Percentiles rank a stretch among this genome's conserved stretches.
Evolutionary conservation across 148 eudicot species (phyloP).

Genomic region (Polygonum aviculare): DNA sequence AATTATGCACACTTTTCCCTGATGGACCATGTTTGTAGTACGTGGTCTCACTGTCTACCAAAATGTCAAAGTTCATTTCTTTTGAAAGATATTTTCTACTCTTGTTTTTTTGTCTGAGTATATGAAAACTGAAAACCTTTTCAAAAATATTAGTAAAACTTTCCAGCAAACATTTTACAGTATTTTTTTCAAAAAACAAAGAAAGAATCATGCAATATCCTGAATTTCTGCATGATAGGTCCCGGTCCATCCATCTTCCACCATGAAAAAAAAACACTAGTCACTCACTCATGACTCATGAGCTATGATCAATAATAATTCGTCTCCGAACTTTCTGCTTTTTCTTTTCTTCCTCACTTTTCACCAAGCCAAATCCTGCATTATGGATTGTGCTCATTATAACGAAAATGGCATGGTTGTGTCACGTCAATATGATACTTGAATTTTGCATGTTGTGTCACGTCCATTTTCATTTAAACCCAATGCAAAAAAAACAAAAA

Average conservation of each 20-base stretch:
- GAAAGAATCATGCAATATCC: not conserved
- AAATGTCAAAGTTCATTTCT: not conserved
- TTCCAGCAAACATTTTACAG: no score
- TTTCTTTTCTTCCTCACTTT: not conserved
- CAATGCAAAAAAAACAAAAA: no score
- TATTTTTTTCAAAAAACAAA: not conserved
- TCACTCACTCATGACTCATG: not conserved
- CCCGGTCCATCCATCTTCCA: not conserved
- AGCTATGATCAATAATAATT: not conserved
- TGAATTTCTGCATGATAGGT: not conserved
- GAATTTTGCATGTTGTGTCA: not conserved
- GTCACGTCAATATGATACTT: constrained; percentile 5
- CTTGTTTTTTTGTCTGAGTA: no score
- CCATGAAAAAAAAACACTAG: not conserved
- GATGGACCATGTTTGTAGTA: not conserved
- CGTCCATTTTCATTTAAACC: not conserved
- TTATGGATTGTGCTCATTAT: constrained; percentile 5
- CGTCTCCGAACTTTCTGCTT: not conserved
- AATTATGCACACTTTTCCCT: no score
- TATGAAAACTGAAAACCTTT: no score
- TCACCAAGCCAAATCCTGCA: not conserved
- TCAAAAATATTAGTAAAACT: no score
- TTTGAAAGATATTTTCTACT: not conserved
- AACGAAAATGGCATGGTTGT: constrained; percentile 10
- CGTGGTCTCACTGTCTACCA: not conserved